These are phyloP conservation scores for Trypanosoma cruzi DNA, from an alignment of 208 protist genomes.

Conservation along the genomic window DNA sequence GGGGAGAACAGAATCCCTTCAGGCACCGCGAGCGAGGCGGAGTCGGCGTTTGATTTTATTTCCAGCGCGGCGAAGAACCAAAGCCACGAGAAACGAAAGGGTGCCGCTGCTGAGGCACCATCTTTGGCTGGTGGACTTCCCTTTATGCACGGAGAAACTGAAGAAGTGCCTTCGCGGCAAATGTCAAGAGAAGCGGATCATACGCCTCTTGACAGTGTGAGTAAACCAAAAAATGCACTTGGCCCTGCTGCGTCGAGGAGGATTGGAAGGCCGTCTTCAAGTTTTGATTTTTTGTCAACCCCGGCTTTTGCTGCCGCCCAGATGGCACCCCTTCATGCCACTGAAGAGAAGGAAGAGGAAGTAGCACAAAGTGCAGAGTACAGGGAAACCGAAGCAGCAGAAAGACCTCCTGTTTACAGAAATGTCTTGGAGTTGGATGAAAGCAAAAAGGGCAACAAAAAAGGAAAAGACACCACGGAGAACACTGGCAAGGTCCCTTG, in stretches of 20 bases:
- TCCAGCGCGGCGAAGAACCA: background rate
- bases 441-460: background rate
- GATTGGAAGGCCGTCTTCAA: background rate
- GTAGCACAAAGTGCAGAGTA: background rate
- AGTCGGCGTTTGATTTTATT: slow-evolving; percentile 31
- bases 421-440: background rate
- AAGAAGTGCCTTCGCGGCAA: background rate
- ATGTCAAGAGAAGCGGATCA: background rate
- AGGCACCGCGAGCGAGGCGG: background rate
- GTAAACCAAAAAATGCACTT: background rate
- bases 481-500: background rate
- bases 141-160: slow-evolving; percentile 12
- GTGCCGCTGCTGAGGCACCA: background rate
- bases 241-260: background rate
- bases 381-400: background rate
- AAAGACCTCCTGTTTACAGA: background rate
- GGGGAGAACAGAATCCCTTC: background rate
- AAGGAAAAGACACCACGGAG: background rate
- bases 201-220: background rate
- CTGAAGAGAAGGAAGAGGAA: background rate
- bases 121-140: slow-evolving; percentile 11
- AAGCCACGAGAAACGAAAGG: background rate
- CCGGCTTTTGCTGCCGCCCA: background rate
- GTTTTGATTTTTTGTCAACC: background rate
- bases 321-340: background rate